Conservation (phyloP, 371 early-diverging fungal genomes). For the Coemansia linderi region DNA sequence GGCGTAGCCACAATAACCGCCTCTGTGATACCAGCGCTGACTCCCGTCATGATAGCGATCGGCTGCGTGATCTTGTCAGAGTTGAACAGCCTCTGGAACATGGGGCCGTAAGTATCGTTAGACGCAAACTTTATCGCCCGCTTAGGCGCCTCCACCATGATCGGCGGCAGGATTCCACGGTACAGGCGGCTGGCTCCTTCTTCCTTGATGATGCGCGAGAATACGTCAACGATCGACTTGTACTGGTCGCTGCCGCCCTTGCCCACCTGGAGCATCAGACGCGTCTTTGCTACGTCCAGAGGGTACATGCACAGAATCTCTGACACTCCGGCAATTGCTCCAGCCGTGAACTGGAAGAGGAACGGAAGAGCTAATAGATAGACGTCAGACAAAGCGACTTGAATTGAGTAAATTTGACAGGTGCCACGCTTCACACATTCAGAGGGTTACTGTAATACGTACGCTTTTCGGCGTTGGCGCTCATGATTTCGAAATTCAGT, state of each 20-base stretch:
- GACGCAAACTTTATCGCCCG: conserved; percentile 96
- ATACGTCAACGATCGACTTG: conserved; percentile 74
- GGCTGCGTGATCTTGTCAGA: conserved; percentile 71
- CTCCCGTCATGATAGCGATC: conserved; percentile 86
- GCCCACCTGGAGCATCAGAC: conserved; percentile 90
- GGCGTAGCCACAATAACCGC: conserved; percentile 89
- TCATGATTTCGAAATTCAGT: conserved; percentile 54
- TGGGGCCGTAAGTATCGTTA: conserved; percentile 82
- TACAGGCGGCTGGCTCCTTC: conserved; percentile 91
- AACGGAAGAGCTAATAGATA: conserved; percentile 76
- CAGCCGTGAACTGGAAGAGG: conserved; percentile 85
- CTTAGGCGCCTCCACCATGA: conserved; percentile 97
- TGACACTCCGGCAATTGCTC: conserved; percentile 94
- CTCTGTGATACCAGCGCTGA: conserved; percentile 92
- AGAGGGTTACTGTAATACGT: conserved; percentile 6
- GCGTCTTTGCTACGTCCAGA: conserved; percentile 97
- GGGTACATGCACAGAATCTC: conserved; percentile 97
- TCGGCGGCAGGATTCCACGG: conserved; percentile 94
- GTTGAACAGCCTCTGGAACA: conserved; percentile 73
- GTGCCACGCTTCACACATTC: background rate
- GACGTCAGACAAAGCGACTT: background rate
- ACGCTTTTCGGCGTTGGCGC: conserved; percentile 19
- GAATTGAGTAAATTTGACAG: background rate
- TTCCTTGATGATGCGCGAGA: conserved; percentile 81
- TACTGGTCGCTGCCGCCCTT: conserved; percentile 66